Conservation (phyloP, 768 basidiomycete genomes). For the Termitomyces sp. region DNA sequence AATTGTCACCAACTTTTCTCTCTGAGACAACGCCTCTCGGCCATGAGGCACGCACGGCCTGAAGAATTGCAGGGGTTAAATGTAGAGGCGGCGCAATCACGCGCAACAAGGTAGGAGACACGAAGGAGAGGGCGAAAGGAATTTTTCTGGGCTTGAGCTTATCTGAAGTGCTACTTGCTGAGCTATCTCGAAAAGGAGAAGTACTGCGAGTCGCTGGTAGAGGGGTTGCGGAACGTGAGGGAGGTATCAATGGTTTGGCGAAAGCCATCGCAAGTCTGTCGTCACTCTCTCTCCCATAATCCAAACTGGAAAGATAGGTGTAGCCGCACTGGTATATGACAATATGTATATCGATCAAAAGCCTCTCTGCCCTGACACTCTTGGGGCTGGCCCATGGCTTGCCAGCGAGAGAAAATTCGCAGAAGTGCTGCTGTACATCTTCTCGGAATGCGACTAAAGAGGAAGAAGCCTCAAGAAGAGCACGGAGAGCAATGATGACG, state of each 20-base stretch:
- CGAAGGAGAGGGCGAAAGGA: slow-evolving; percentile 71
- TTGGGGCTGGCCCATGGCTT: slow-evolving; percentile 74
- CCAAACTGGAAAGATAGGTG: slow-evolving; percentile 59
- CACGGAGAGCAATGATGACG: slow-evolving; percentile 48
- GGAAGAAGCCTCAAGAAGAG: slow-evolving; percentile 44
- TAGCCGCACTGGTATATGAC: slow-evolving; percentile 61
- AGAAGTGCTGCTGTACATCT: slow-evolving; percentile 50
- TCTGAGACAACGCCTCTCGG: slow-evolving; percentile 75
- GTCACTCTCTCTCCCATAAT: slow-evolving; percentile 73
- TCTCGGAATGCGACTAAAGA: slow-evolving; percentile 44
- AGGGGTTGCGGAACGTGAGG: slow-evolving; percentile 25
- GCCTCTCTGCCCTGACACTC: slow-evolving; percentile 57
- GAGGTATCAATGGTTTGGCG: slow-evolving; percentile 39
- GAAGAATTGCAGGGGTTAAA: slow-evolving; percentile 74
- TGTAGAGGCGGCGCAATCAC: slow-evolving; percentile 74
- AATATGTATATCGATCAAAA: slow-evolving; percentile 61
- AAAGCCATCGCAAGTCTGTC: slow-evolving; percentile 70
- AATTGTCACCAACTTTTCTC: slow-evolving; percentile 65
- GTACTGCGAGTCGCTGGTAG: slow-evolving; percentile 22
- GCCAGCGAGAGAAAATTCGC: slow-evolving; percentile 59
- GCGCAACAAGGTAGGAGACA: slow-evolving; percentile 60
- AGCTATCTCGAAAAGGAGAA: slow-evolving; percentile 33
- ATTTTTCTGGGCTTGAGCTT: slow-evolving; percentile 28
- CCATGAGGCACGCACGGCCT: slow-evolving; percentile 73
- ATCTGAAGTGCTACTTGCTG: slow-evolving; percentile 30